These are phyloP conservation scores for Lepiota venenata DNA, from an alignment of 768 basidiomycete genomes.

Conservation along the genomic window DNA sequence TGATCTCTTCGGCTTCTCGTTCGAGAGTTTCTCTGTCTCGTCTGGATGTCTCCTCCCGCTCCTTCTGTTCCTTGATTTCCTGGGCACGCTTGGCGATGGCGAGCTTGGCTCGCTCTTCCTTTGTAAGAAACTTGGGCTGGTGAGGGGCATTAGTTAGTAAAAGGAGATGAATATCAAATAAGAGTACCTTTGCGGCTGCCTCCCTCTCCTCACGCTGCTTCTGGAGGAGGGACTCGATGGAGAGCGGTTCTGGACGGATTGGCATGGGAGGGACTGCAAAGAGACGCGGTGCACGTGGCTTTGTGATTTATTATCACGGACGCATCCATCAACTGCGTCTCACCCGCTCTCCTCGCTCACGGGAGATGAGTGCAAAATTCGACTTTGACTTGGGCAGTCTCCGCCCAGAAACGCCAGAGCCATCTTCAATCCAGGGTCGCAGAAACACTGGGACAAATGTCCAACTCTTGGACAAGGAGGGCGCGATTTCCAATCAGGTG, in stretches of 20 bases:
- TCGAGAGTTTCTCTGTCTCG: constrained; percentile 72
- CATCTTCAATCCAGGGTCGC: constrained; percentile 55
- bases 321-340: background rate
- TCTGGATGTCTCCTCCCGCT: constrained; percentile 56
- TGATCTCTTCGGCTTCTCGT: constrained; percentile 64
- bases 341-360: background rate
- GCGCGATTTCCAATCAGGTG: constrained; percentile 63
- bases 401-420: constrained; percentile 61
- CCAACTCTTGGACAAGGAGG: constrained; percentile 69
- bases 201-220: constrained; percentile 90
- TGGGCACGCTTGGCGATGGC: constrained; percentile 85
- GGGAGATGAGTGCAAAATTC: constrained; percentile 18
- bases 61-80: constrained; percentile 75
- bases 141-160: constrained; percentile 1
- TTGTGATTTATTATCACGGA: background rate
- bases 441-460: constrained; percentile 41
- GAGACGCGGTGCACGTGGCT: constrained; percentile 13
- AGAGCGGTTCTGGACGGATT: constrained; percentile 67
- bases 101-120: constrained; percentile 85
- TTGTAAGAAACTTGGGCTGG: constrained; percentile 93
- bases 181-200: constrained; percentile 76
- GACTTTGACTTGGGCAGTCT: constrained; percentile 38
- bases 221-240: constrained; percentile 83
- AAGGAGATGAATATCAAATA: constrained; percentile 1
- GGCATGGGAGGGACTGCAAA: constrained; percentile 35